Evolutionary conservation across 768 basidiomycete species (phyloP).

Genomic region (Termitomyces titanicus): DNA sequence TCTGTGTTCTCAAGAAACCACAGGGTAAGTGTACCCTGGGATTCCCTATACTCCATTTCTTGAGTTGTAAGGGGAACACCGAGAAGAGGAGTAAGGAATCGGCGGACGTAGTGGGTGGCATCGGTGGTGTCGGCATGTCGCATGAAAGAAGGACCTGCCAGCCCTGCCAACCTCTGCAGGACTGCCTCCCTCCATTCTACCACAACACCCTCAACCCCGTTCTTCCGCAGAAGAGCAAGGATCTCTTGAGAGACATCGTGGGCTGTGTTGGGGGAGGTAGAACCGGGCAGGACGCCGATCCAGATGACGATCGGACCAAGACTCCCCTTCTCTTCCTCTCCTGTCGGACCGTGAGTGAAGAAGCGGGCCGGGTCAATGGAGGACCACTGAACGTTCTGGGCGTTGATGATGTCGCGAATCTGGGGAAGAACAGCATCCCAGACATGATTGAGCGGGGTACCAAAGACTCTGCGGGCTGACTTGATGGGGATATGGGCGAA

Average conservation of each 20-base stretch:
- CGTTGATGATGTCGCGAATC: slow-evolving; percentile 32
- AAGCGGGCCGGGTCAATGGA: slow-evolving; percentile 27
- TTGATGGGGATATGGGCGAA: slow-evolving; percentile 28
- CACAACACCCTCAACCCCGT: slow-evolving; percentile 28
- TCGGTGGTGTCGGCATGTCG: slow-evolving; percentile 21
- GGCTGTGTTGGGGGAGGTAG: slow-evolving; percentile 32
- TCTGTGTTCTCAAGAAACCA: slow-evolving; percentile 23
- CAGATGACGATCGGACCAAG: slow-evolving; percentile 34
- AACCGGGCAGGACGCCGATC: slow-evolving; percentile 30
- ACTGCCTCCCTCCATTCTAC: slow-evolving; percentile 37
- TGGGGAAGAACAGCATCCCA: slow-evolving; percentile 36
- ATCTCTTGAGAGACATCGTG: slow-evolving; percentile 32
- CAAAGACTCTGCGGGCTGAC: slow-evolving; percentile 34
- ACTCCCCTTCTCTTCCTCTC: slow-evolving; percentile 24
- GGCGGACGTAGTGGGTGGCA: slow-evolving; percentile 27
- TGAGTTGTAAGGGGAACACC: slow-evolving; percentile 29
- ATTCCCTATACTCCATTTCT: slow-evolving; percentile 17
- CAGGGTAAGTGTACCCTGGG: slow-evolving; percentile 20
- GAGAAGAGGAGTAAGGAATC: slow-evolving; percentile 29
- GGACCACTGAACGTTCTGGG: slow-evolving; percentile 1
- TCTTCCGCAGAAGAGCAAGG: slow-evolving; percentile 28
- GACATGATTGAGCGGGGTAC: slow-evolving; percentile 35
- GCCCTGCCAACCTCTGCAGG: slow-evolving; percentile 18
- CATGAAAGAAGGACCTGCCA: slow-evolving; percentile 22
- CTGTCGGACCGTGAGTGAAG: slow-evolving; percentile 23